Conservation (phyloP, 2,329 filamentous ascomycete genomes). For the Parasarocladium wereldwijsianum region DNA sequence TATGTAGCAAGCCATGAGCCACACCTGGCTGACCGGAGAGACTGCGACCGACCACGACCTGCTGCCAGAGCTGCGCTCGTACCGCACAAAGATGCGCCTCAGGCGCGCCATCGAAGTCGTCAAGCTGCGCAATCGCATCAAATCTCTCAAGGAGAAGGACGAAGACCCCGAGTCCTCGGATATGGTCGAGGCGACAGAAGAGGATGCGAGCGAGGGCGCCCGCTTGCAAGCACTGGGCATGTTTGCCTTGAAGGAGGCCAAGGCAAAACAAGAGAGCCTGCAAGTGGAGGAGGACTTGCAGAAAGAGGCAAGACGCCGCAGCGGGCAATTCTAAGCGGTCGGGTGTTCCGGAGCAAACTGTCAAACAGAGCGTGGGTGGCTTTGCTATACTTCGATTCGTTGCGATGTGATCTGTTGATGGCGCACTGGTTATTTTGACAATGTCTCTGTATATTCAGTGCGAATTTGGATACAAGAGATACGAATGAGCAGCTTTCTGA, state of each 20-base stretch:
- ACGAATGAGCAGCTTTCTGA: no score
- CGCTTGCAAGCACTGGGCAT: slow-evolving; percentile 9
- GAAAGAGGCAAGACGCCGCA: slow-evolving; percentile 26
- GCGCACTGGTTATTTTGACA: no score
- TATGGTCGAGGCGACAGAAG: slow-evolving; percentile 46
- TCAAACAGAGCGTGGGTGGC: no score
- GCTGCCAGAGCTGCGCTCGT: slow-evolving; percentile 79
- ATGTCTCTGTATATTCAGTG: no score
- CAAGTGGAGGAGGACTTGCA: slow-evolving; percentile 46
- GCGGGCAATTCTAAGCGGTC: slow-evolving; percentile 8
- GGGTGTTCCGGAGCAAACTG: no score
- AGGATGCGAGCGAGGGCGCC: slow-evolving; percentile 23
- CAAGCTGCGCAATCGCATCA: slow-evolving; percentile 91
- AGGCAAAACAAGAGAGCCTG: slow-evolving; percentile 66
- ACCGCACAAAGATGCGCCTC: slow-evolving; percentile 81
- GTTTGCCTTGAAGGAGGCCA: slow-evolving; percentile 28
- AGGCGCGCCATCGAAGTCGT: slow-evolving; percentile 90
- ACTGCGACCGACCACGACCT: slow-evolving; percentile 92
- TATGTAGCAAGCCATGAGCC: slow-evolving; percentile 55
- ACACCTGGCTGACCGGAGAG: slow-evolving; percentile 82
- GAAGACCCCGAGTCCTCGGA: slow-evolving; percentile 66
- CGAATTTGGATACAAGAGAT: no score
- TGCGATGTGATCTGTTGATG: no score
- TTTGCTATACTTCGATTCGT: neutral
- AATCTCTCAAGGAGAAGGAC: slow-evolving; percentile 84